Base-by-base conservation (phyloP, 352 stramenopile genomes). In the Lagenidium sp. region DNA sequence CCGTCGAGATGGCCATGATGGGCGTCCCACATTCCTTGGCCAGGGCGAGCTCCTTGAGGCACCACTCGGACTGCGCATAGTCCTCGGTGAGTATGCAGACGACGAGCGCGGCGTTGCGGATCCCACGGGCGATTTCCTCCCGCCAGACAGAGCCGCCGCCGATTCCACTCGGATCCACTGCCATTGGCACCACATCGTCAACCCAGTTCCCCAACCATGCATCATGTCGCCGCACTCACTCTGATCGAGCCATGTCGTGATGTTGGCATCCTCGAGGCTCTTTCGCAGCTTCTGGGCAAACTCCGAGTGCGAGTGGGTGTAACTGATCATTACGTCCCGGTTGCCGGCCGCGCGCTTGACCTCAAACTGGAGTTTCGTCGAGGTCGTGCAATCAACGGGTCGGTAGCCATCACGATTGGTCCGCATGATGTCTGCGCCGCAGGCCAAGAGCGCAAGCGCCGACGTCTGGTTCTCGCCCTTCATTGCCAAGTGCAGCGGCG, bases 271-370 rank as follows among this genome's bases (percentile, higher is more conserved):
- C 50, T 92, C 79, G 16, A 92, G 61, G 26, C 62, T 76, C 45
- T 80, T 58, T 13, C 75, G 75, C 47, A 88, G 59, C 36, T 85
- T 81, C 4, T 64, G 61, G 4, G 76, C 79, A 56, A 92, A 89
- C 41, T 84, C 67, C 26, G 57, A 53, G 44, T 88, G 77, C 15
- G 80, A 87, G 52, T 89, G 80, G 16, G 80, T 90, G 60, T 93
- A 93, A 47, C 70, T 87, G 53, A 93, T 93, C 77, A 93, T 90
- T 12, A 93, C 80, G 36, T 93, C 80, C 23, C 80, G 80, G 28
- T 82, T 77, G 4, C 80, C 80, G 0, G 77, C 77, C 19, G 68
- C 74, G 21, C 70, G 68, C 47, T 90, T 90, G 48, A 90, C 83
- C 36, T 85, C 74, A 37, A 88, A 92, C 45, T 88, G 79, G 15